Evolutionary conservation across 2,329 filamentous ascomycete genomes (phyloP), one percentile per base, ranked within the genome.

Genomic region (Didymella lethalis): DNA sequence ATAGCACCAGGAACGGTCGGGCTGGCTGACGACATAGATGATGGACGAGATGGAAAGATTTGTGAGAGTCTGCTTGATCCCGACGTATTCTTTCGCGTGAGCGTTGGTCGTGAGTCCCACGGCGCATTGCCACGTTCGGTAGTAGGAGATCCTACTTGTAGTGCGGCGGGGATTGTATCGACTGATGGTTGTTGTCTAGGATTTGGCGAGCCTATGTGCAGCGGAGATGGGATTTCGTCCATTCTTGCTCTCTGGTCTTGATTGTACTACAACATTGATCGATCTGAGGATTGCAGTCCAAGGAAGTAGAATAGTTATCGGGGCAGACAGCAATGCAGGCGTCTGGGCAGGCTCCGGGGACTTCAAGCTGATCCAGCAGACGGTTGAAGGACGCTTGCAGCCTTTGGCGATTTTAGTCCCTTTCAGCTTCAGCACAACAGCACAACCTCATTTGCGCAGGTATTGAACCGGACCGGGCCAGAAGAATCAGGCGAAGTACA

Each of bases 1-100:
- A 58, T 23, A 20, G 61, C 60, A 26, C 61, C 55, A 7, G 62
- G 63, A 12, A 45, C 47, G 29, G 67, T 65, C 20, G 71, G 61
- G 31, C 59, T 68, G 20, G 64, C 58, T 3, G 75, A 72, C 0
- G 67, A 67, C 23, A 67, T 51, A 20, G 74, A 75, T 1, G 66
- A 59, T 4, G 72, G 70, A 12, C 70, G 68, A 14, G 75, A 75
- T 14, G 73, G 75, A 45, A 76, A 78, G n/a, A 77, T 65, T 53
- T 75, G 72, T n/a, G 74, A 74, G 7, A 77, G 67, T 46, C 72
- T 67, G 45, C 72, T 68, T 20, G 74, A 76, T 3, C 68, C 69
- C 6, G 73, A 75, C 0, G 71, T 75, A 28, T 66, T 69, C 54
- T 70, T 67, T 34, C 68, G 72, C 36, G 36, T 56, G 32, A 70